A percentile compares a stretch with the other conserved stretches of the same genome.
Conservation (phyloP, 495 filamentous ascomycete genomes). For the Aspergillus baeticus region DNA sequence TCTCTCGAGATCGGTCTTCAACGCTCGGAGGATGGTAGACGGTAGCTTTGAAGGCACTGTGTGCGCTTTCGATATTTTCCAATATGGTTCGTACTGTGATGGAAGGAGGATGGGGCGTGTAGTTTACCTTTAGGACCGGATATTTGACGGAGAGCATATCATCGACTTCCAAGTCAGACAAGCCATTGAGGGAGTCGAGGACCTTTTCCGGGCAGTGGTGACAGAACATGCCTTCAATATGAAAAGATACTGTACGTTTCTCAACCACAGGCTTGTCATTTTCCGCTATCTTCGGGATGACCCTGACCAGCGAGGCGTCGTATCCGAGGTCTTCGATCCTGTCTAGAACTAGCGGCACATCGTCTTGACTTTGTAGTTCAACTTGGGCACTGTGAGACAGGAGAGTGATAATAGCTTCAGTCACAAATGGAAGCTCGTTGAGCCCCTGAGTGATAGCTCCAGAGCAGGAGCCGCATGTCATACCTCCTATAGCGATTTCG, state of each 20-base stretch:
- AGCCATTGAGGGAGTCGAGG: slow-evolving; percentile 47
- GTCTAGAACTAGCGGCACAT: slow-evolving; percentile 58
- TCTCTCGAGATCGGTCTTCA: slow-evolving; percentile 76
- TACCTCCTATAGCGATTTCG: slow-evolving; percentile 71
- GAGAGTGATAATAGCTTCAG: slow-evolving; percentile 64
- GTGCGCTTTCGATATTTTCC: slow-evolving; percentile 58
- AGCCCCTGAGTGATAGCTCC: slow-evolving; percentile 63
- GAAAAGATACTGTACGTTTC: slow-evolving; percentile 61
- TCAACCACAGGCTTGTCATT: slow-evolving; percentile 14
- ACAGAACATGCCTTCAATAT: slow-evolving; percentile 84
- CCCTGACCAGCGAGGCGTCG: slow-evolving; percentile 58
- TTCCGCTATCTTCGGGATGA: slow-evolving; percentile 20
- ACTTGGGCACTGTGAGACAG: slow-evolving; percentile 70
- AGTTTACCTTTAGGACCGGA: slow-evolving; percentile 70
- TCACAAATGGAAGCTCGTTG: slow-evolving; percentile 61
- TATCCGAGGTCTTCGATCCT: slow-evolving; percentile 81
- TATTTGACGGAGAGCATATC: slow-evolving; percentile 47
- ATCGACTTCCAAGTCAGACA: slow-evolving; percentile 51
- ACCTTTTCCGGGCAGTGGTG: slow-evolving; percentile 73
- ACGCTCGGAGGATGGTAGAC: slow-evolving; percentile 81
- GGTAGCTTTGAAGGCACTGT: slow-evolving; percentile 61
- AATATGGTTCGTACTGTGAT: slow-evolving; percentile 80
- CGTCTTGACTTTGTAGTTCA: slow-evolving; percentile 54
- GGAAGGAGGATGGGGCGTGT: slow-evolving; percentile 63
- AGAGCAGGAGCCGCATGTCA: slow-evolving; percentile 81